Base-by-base conservation (phyloP, 768 basidiomycete species). In the Suillus discolor region DNA sequence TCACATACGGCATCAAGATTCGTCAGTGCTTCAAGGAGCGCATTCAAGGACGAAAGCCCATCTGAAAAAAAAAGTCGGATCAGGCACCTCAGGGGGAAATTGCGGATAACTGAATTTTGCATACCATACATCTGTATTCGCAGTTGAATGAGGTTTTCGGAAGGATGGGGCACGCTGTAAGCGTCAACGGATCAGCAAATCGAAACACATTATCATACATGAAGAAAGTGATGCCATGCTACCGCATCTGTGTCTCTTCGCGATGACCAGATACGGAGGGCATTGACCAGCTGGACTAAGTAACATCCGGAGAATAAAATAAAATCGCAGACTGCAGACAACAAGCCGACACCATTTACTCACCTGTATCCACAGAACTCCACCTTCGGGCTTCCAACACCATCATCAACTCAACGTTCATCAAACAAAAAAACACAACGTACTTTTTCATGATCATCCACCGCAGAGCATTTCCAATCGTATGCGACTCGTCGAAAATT, bases 401-500 rank as follows among this genome's bases (percentile, higher is more conserved):
- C 66, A 45, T 63, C 47, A 3, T n/a, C n/a, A 31, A 61, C 23
- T 59, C 47, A 41, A 36, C 31, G 20, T 55, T n/a, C 34, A 38
- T 42, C 23, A 44, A 55, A n/a, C 62, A 6, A 36, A 11, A 36
- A 57, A 59, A 66, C 34, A 41, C 41, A 16, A 72, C 90, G 63
- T 70, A 99, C 97, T 99, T 97, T 82, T 98, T 97, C 97, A 99
- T 99, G 65, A 99, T 75, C 91, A 99, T 99, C 96, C 96, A 99
- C 42, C 97, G 81, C 45, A 99, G 82, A 0, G 94, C 86, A 71
- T 99, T 99, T 6, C 97, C 97, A 34, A 99, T 87, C 20, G 54
- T 55, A 55, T 55, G 54, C 12, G 54, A 55, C 54, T 55, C 54
- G 34, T 55, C 54, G 12, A 55, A 55, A 55, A 55, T 55, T 34